Evolutionary conservation across 129 eudicot species (phyloP), one percentile per base, ranked within the genome.

Genomic region (Tanacetum coccineum): DNA sequence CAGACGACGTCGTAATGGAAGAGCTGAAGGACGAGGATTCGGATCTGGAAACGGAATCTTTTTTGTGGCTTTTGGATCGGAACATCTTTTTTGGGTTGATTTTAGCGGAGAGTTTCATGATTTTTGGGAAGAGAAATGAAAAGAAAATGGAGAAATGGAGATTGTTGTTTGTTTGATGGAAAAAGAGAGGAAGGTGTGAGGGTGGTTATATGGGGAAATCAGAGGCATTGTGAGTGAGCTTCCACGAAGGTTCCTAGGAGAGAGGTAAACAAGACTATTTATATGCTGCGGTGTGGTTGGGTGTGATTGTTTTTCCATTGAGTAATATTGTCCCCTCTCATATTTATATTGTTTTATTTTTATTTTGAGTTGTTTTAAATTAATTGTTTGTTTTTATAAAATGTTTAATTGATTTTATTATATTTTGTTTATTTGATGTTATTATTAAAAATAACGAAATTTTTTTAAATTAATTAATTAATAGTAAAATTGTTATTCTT

Each of bases 221-320:
- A 48, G 6, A 6, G 59, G 71, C 42, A 48, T 67, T 88, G 80
- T 80, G 46, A 56, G 91, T 80, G 86, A 88, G 80, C 85, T 88
- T 88, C 96, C 51, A 7, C 72, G 96, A 88, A 88, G 80, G 21
- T 88, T 88, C 96, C 78, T 72, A 20, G 59, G 77, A 76, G 79
- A 2, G 20, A 40, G 18, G n/a, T n/a, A n/a, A 18, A 45, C 8
- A 9, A n/a, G 68, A 59, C 50, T 75, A 68, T 60, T 75, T 68
- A 75, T 68, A 59, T 21, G 72, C 44, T 59, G 6, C 4, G 36
- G 36, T 28, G 36, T 28, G 36, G 36, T 28, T 0, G 6, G 36
- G 36, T 28, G n/a, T n/a, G n/a, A n/a, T n/a, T n/a, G n/a, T n/a
- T n/a, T n/a, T n/a, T n/a, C n/a, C n/a, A n/a, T n/a, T n/a, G n/a